A percentile compares a stretch with the other conserved stretches of the same genome.
Evolutionary conservation across 805 yeast species (phyloP).

Genomic region (Myxozyma udenii): DNA sequence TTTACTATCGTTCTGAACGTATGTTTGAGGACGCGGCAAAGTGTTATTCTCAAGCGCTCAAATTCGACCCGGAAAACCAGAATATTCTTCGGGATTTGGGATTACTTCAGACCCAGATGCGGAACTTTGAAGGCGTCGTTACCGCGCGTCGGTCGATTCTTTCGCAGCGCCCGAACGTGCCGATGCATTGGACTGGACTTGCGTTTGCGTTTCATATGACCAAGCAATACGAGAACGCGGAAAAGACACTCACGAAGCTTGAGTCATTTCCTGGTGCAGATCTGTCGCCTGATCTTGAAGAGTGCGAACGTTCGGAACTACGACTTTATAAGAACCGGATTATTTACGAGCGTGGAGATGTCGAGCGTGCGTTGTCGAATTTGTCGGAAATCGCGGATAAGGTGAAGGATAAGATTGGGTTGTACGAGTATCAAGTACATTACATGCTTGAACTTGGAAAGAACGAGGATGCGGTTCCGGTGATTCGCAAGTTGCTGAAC

Average conservation of each 20-base stretch:
- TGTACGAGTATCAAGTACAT: conserved; percentile 64
- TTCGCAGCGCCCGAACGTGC: conserved; percentile 71
- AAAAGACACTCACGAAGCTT: conserved; percentile 66
- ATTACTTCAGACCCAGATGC: conserved; percentile 70
- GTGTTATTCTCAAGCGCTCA: conserved; percentile 71
- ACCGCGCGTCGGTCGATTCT: conserved; percentile 63
- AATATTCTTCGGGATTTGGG: conserved; percentile 81
- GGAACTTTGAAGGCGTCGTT: conserved; percentile 64
- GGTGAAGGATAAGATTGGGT: conserved; percentile 57
- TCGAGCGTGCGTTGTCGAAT: conserved; percentile 59
- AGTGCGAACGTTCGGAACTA: conserved; percentile 79
- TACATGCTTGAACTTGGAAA: conserved; percentile 58
- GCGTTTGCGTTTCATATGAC: conserved; percentile 82
- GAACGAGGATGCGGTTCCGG: conserved; percentile 60
- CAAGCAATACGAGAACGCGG: conserved; percentile 64
- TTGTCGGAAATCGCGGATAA: conserved; percentile 51
- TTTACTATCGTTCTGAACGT: conserved; percentile 67
- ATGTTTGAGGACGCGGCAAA: conserved; percentile 73
- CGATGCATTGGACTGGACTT: conserved; percentile 86
- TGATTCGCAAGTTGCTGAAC: conserved; percentile 66
- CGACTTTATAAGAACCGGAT: conserved; percentile 67
- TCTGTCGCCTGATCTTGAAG: conserved; percentile 42
- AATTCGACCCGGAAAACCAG: conserved; percentile 72
- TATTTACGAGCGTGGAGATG: conserved; percentile 61
- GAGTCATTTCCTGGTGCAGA: conserved; percentile 69